Conservation (phyloP, 768 basidiomycete species). For the Lentinus brumalis region DNA sequence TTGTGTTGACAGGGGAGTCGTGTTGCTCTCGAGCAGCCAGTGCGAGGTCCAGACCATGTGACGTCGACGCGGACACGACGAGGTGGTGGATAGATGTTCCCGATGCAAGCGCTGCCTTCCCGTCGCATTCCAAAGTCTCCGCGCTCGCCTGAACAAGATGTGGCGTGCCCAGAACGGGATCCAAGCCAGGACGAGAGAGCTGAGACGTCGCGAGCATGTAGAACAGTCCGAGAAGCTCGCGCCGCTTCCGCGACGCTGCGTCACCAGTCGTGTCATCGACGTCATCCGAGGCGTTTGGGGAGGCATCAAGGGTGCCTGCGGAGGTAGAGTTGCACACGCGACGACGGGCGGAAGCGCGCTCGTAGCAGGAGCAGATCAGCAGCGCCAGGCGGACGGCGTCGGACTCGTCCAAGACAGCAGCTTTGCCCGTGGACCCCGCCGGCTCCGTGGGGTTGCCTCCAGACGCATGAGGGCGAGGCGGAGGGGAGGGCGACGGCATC, state of each 20-base stretch:
- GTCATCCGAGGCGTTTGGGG: background rate
- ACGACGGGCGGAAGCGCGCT: background rate
- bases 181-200: constrained; percentile 7
- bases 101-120: background rate
- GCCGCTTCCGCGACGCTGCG: too few relatives aligned
- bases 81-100: background rate
- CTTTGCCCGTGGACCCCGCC: background rate
- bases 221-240: background rate
- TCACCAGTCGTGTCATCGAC: too few relatives aligned
- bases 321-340: background rate
- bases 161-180: background rate
- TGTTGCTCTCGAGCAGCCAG: background rate
- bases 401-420: background rate
- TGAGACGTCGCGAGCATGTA: background rate
- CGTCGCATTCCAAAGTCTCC: too few relatives aligned
- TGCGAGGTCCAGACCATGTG: background rate
- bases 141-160: too few relatives aligned
- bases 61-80: background rate
- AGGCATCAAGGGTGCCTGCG: background rate
- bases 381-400: background rate
- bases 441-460: too few relatives aligned
- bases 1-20: background rate
- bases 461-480: too few relatives aligned
- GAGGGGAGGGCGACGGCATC: too few relatives aligned
- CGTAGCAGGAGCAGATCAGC: background rate